These are phyloP conservation scores for Apiospora phragmitis DNA, from an alignment of 2,329 filamentous ascomycete genomes.

Conservation along the genomic window DNA sequence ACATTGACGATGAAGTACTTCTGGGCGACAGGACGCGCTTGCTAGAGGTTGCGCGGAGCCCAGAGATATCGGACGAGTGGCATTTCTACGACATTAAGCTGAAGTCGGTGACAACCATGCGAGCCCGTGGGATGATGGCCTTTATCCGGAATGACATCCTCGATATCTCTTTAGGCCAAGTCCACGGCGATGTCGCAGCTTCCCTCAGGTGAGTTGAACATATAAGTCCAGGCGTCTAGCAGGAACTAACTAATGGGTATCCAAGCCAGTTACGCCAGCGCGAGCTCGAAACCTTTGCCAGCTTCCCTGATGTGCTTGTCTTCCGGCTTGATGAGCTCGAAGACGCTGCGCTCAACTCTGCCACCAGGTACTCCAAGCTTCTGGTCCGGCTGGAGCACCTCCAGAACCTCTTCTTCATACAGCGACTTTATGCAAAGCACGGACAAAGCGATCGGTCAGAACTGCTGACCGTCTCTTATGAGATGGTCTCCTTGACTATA, in stretches of 20 bases:
- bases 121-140: constrained; percentile 48
- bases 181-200: constrained; percentile 34
- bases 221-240: too few species aligned
- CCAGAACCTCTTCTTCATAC: constrained; percentile 56
- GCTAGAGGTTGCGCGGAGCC: constrained; percentile 31
- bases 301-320: constrained; percentile 36
- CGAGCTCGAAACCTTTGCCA: constrained; percentile 28
- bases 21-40: constrained; percentile 44
- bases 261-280: constrained; percentile 34
- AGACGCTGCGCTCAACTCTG: constrained; percentile 26
- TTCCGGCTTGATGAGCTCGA: constrained; percentile 36
- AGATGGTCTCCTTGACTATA: constrained; percentile 45
- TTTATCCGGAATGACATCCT: constrained; percentile 56
- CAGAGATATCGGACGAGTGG: background rate
- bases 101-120: constrained; percentile 43
- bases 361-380: constrained; percentile 42
- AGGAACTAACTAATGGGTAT: background rate
- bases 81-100: constrained; percentile 34
- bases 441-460: constrained; percentile 34
- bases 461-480: constrained; percentile 40
- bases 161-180: constrained; percentile 45
- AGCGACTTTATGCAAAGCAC: constrained; percentile 50
- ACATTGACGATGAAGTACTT: constrained; percentile 51
- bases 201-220: constrained; percentile 24
- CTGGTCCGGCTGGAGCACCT: constrained; percentile 48